Evolutionary conservation across 2,329 filamentous ascomycete genomes (phyloP).

Genomic region (Aureobasidium sp.): DNA sequence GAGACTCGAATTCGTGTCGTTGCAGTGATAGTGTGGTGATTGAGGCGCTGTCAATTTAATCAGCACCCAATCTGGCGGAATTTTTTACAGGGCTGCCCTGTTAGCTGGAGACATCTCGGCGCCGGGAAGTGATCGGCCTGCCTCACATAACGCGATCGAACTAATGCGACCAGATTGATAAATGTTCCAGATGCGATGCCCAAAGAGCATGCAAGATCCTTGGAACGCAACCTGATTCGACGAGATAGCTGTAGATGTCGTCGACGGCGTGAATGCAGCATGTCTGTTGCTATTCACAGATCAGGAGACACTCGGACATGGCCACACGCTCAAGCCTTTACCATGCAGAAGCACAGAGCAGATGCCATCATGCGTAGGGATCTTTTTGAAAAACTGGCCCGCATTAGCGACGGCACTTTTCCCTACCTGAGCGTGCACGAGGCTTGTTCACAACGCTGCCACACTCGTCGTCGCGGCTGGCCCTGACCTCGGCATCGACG

Average conservation of each 20-base stretch:
- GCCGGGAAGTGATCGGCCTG: background rate
- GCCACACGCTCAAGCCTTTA: background rate
- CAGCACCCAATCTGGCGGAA: constrained; percentile 1
- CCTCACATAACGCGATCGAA: background rate
- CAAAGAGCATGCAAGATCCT: background rate
- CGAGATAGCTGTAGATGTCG: background rate
- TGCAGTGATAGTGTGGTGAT: background rate
- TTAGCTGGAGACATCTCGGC: background rate
- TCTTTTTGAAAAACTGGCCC: background rate
- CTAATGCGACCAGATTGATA: background rate
- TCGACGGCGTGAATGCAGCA: background rate
- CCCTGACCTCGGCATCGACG: background rate
- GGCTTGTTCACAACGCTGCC: background rate
- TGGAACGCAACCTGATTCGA: background rate
- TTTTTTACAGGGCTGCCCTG: background rate
- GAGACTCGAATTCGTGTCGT: background rate
- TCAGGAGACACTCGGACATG: background rate
- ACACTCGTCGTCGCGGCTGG: background rate
- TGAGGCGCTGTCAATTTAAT: constrained; percentile 2
- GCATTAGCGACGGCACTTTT: constrained; percentile 10
- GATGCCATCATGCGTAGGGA: background rate
- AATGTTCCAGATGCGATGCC: background rate
- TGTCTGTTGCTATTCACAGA: constrained; percentile 3
- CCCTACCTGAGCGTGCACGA: background rate
- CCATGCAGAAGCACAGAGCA: background rate